phyloP scores from a whole-genome alignment of 164 flowering plant species.

The Protea cynaroides region DNA sequence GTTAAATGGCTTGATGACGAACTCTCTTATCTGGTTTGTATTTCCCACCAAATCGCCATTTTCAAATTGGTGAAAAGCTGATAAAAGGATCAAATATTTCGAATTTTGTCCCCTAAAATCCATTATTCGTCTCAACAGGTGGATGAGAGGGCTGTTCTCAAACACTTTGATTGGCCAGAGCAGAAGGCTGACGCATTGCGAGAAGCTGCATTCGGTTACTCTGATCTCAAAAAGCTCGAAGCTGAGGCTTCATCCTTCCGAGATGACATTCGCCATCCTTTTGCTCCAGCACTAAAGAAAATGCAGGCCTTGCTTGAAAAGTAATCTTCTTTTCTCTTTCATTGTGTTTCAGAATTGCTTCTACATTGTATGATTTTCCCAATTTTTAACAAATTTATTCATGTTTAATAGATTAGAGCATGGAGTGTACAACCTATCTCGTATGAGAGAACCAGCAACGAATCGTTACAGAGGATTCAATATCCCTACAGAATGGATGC shows the following conservation, averaged over 20 bases:
- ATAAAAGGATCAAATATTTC: not conserved
- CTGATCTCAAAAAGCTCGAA: conserved; percentile 86
- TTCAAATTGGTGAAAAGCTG: too few species aligned
- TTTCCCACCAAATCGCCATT: not conserved
- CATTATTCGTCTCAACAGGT: conserved; percentile 35
- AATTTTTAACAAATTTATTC: not conserved
- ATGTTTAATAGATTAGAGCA: conserved; percentile 64
- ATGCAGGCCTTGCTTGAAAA: conserved; percentile 87
- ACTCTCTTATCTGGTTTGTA: conserved; percentile 74
- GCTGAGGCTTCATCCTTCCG: conserved; percentile 56
- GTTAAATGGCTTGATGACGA: conserved; percentile 98
- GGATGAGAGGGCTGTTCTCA: conserved; percentile 95
- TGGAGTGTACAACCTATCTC: conserved; percentile 69
- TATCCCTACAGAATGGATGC: conserved; percentile 91
- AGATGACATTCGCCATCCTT: conserved; percentile 71
- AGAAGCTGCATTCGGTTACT: conserved; percentile 92
- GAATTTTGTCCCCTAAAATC: not conserved
- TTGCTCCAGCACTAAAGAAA: conserved; percentile 72
- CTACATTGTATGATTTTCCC: too few species aligned
- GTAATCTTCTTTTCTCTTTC: conserved; percentile 24
- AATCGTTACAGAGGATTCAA: conserved; percentile 53
- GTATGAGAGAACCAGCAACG: conserved; percentile 75
- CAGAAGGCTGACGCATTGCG: conserved; percentile 90
- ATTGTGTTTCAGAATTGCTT: too few species aligned
- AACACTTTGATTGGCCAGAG: conserved; percentile 98